These are phyloP conservation scores for Chrysanthemum makinoi DNA, from an alignment of 129 eudicot genomes.

Conservation along the genomic window DNA sequence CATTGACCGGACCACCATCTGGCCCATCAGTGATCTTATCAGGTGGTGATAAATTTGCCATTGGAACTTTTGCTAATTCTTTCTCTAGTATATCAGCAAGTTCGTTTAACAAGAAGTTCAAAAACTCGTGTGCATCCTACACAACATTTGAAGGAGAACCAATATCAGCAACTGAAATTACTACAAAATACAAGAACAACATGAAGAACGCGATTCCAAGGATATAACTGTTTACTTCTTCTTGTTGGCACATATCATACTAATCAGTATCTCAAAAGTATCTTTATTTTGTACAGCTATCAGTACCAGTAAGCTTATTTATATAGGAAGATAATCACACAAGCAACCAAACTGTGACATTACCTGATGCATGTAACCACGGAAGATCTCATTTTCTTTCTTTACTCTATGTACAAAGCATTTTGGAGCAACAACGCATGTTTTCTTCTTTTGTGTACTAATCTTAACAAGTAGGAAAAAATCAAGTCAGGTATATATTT, in stretches of 20 bases:
- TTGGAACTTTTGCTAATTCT: too few relatives aligned
- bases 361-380: constrained; percentile 96
- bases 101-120: constrained; percentile 82
- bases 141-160: constrained; percentile 15
- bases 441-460: too few relatives aligned
- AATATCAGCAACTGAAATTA: constrained; percentile 7
- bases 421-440: too few relatives aligned
- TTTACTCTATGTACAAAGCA: too few relatives aligned
- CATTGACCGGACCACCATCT: too few relatives aligned
- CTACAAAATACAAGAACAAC: neutral
- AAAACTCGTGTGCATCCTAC: constrained; percentile 97
- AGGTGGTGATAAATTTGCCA: too few relatives aligned
- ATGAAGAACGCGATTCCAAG: neutral
- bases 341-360: constrained; percentile 9
- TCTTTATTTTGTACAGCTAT: neutral
- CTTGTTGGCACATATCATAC: neutral
- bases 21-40: too few relatives aligned
- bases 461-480: too few relatives aligned
- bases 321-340: too few relatives aligned
- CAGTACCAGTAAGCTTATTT: too few relatives aligned
- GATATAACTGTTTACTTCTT: neutral
- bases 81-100: too few relatives aligned
- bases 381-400: constrained; percentile 77
- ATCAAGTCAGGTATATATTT: too few relatives aligned
- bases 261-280: neutral